These are phyloP conservation scores for Verticillium isaacii DNA, from an alignment of 2,329 filamentous ascomycete genomes.

Conservation along the genomic window DNA sequence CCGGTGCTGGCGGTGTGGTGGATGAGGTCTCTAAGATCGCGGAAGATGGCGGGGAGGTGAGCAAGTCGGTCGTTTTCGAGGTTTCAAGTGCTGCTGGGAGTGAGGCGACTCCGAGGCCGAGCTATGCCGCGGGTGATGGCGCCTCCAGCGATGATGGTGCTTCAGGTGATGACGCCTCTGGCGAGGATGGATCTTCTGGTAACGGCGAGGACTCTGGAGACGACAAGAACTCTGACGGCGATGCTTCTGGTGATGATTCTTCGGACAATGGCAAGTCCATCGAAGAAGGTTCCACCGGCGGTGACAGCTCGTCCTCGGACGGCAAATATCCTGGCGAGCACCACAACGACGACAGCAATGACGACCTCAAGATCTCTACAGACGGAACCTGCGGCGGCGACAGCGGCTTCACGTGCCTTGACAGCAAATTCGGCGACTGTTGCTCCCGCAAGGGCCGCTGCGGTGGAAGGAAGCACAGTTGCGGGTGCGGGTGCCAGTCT, in stretches of 20 bases:
- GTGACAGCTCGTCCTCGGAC: not conserved
- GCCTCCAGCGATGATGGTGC: not conserved
- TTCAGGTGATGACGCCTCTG: not conserved
- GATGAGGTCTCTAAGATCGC: not conserved
- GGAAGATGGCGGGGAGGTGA: not conserved
- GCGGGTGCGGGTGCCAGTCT: constrained; percentile 29
- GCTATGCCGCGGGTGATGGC: not conserved
- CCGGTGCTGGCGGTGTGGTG: not conserved
- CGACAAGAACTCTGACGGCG: not conserved
- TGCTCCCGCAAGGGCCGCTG: constrained; percentile 37
- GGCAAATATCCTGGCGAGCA: not conserved
- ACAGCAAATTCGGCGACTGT: constrained; percentile 36
- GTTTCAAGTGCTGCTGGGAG: not conserved
- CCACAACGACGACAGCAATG: not conserved
- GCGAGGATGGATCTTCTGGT: not conserved
- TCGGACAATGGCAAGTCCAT: not conserved
- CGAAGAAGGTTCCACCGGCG: not conserved
- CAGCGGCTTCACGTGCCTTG: constrained; percentile 33
- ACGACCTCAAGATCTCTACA: constrained; percentile 23
- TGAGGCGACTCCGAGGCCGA: not conserved
- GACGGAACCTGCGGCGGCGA: constrained; percentile 35
- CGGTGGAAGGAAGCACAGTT: constrained; percentile 27
- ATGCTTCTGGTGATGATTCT: not conserved
- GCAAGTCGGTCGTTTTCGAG: not conserved
- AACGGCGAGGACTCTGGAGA: not conserved